Evolutionary conservation across 345 rosid genomes (phyloP), one percentile per base, ranked within the genome.

Genomic region (thale cress (Arabidopsis thaliana)): DNA sequence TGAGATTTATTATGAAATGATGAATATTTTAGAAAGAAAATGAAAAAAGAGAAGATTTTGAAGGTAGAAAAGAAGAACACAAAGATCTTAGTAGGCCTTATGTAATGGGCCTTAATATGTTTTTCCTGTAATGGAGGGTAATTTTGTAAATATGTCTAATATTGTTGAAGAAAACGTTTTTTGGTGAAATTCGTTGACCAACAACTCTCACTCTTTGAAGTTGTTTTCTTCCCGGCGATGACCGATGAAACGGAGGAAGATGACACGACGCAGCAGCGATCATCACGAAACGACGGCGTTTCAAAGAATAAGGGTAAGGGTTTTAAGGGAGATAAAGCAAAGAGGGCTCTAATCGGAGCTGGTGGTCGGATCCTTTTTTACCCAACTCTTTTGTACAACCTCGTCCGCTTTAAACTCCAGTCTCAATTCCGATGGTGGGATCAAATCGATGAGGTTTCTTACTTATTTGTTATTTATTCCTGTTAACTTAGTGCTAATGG

Each of bases 291-390:
- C 28, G 44, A 53, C 12, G 8, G 7, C 36, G 46, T 55, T 55
- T 45, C 40, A 32, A 59, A 6, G 71, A 65, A 28, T 52, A 40
- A 48, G 23, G 63, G 36, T 61, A 73, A 52, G n/a, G 50, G 51
- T 48, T 46, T 37, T 1, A 64, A 55, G 14, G 32, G 51, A 0
- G 80, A 37, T 40, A 66, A 65, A 65, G 9, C 78, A 24, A 78
- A 72, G 78, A 78, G 78, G 72, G 81, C 78, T 50, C 22, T 72
- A 33, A 60, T 66, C 61, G 81, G 81, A 59, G 78, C 73, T 0
- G 81, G 78, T 33, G 81, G 73, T 66, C 69, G 74, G 69, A 72
- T 78, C 78, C 51, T 78, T 7, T 78, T 78, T 67, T 78, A 78
- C 24, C 81, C 78, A 34, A 72, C 81, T 7, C 69, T 78, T 24